A percentile compares a stretch with the other conserved stretches of the same genome.
Evolutionary conservation across 1,284 basidiomycete species (phyloP).

Genomic region (Phenoliferia sp.): DNA sequence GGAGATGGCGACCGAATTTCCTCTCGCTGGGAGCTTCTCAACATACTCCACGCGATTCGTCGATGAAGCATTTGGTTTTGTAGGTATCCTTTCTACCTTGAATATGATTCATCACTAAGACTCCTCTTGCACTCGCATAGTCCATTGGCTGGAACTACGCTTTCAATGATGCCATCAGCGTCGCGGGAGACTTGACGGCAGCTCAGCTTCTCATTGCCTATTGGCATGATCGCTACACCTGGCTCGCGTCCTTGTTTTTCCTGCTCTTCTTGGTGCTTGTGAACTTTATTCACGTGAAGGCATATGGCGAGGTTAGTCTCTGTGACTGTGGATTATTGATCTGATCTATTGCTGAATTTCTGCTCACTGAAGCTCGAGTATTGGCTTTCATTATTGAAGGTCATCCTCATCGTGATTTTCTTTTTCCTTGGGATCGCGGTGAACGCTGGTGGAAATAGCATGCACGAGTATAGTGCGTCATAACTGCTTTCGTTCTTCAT

Average conservation of each 20-base stretch:
- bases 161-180: slow-evolving; percentile 37
- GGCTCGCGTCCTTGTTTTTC: slow-evolving; percentile 22
- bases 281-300: slow-evolving; percentile 22
- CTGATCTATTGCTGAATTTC: not conserved
- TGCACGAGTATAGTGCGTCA: slow-evolving; percentile 11
- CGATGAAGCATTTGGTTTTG: slow-evolving; percentile 19
- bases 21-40: slow-evolving; percentile 16
- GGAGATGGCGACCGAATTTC: slow-evolving; percentile 27
- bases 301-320: slow-evolving; percentile 15
- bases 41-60: slow-evolving; percentile 18
- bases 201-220: slow-evolving; percentile 38
- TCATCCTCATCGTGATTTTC: slow-evolving; percentile 24
- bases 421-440: slow-evolving; percentile 29
- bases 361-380: slow-evolving; percentile 17
- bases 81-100: not conserved
- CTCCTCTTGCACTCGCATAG: not conserved
- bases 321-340: not conserved
- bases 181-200: slow-evolving; percentile 39
- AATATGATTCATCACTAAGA: not conserved
- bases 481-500: not conserved
- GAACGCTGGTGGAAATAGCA: slow-evolving; percentile 11
- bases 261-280: slow-evolving; percentile 19
- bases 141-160: slow-evolving; percentile 15
- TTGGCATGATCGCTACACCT: slow-evolving; percentile 27
- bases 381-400: slow-evolving; percentile 16